These are phyloP conservation scores for Kluyveromyces siamensis DNA, from an alignment of 805 yeast species.

Conservation along the genomic window DNA sequence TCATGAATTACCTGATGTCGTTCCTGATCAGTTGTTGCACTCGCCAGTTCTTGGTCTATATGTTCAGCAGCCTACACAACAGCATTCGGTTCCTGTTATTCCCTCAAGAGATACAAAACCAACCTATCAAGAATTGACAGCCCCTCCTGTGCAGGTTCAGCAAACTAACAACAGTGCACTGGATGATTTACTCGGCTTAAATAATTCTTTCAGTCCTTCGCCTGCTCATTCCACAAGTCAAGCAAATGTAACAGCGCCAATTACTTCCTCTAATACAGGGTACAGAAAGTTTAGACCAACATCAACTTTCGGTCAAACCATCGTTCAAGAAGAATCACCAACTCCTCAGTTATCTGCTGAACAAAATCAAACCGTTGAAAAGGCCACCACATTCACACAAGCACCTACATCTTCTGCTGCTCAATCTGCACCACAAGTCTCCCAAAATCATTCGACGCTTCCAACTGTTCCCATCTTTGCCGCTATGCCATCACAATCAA, in stretches of 20 bases:
- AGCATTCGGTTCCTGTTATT: constrained; percentile 19
- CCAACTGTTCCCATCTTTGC: constrained; percentile 28
- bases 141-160: constrained; percentile 8
- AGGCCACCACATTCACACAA: constrained; percentile 41
- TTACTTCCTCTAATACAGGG: constrained; percentile 26
- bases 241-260: not conserved
- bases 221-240: constrained; percentile 8
- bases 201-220: constrained; percentile 43
- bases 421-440: constrained; percentile 15
- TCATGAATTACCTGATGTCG: constrained; percentile 61
- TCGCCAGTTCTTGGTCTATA: constrained; percentile 26
- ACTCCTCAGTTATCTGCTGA: constrained; percentile 8
- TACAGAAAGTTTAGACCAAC: constrained; percentile 61
- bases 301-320: constrained; percentile 75
- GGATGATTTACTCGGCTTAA: constrained; percentile 56
- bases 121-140: constrained; percentile 13
- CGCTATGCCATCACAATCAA: constrained; percentile 11
- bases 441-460: constrained; percentile 10
- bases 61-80: constrained; percentile 8
- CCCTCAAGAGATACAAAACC: constrained; percentile 35
- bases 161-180: constrained; percentile 38
- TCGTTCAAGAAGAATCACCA: constrained; percentile 33
- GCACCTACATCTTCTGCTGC: constrained; percentile 37
- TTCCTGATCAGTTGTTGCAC: constrained; percentile 55
- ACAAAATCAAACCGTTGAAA: constrained; percentile 21